Conservation (phyloP, 2,329 filamentous ascomycete genomes). For the Colletotrichum limetticola region DNA sequence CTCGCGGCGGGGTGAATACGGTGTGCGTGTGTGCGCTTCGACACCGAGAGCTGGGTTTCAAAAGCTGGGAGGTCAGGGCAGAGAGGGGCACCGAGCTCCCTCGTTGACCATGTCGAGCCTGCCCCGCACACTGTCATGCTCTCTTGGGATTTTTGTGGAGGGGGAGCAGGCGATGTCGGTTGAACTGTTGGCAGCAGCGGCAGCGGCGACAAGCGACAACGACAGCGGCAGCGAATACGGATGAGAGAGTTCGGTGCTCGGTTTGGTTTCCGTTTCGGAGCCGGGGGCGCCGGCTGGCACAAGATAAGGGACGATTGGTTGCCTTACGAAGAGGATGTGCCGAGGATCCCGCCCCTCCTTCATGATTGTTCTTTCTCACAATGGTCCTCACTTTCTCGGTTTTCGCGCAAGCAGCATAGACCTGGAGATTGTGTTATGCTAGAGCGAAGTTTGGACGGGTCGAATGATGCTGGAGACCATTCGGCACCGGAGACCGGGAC, state of each 20-base stretch:
- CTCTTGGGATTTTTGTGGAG: background rate
- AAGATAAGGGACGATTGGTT: background rate
- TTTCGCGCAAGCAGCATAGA: background rate
- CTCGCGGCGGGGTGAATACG: constrained; percentile 8
- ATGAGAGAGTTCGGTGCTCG: constrained; percentile 27
- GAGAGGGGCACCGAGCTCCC: constrained; percentile 1
- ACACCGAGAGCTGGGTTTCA: constrained; percentile 25
- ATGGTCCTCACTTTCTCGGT: background rate
- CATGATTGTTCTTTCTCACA: constrained; percentile 3
- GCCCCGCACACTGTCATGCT: background rate
- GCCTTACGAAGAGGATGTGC: constrained; percentile 10
- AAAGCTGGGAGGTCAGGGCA: constrained; percentile 19
- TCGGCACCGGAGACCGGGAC: constrained; percentile 18
- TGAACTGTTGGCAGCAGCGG: background rate
- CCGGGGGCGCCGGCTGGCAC: background rate
- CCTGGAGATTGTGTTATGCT: background rate
- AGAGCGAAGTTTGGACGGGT: background rate
- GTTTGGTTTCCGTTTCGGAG: constrained; percentile 25
- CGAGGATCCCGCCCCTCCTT: constrained; percentile 27
- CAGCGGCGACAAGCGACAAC: background rate
- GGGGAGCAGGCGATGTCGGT: background rate
- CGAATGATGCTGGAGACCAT: background rate
- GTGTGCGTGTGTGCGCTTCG: constrained; percentile 6
- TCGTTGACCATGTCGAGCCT: background rate
- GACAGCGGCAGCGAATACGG: background rate